A percentile compares a stretch with the other conserved stretches of the same genome.
Evolutionary conservation across 2,329 filamentous ascomycete species (phyloP).

Genomic region (Colletotrichum sublineola): DNA sequence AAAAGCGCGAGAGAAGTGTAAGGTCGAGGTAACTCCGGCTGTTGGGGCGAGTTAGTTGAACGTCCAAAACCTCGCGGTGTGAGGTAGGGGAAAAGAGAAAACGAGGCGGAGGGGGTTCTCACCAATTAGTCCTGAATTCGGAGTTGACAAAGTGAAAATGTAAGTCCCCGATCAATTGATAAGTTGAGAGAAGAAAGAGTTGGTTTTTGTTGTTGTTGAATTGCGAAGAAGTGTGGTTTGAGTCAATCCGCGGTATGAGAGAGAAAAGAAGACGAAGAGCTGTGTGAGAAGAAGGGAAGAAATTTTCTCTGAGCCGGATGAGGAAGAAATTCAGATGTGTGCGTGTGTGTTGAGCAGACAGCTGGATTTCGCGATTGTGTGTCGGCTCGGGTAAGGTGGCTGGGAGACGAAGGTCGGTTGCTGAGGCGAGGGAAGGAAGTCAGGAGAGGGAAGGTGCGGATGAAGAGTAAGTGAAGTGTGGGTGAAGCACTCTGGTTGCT

Average conservation of each 20-base stretch:
- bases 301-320: not conserved
- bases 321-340: slow-evolving; percentile 3
- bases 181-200: not conserved
- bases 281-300: slow-evolving; percentile 11
- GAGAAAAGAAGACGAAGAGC: not conserved
- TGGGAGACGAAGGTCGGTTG: not conserved
- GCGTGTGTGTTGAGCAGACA: not conserved
- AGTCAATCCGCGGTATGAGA: not conserved
- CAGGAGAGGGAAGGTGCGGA: slow-evolving; percentile 20
- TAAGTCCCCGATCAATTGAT: not conserved
- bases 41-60: not conserved
- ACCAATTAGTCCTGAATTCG: not conserved
- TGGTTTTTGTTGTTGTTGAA: not conserved
- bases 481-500: slow-evolving; percentile 11
- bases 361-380: slow-evolving; percentile 3
- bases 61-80: not conserved
- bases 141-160: not conserved
- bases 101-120: not conserved
- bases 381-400: slow-evolving; percentile 35
- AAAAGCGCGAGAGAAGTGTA: not conserved
- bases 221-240: not conserved
- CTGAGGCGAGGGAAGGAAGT: slow-evolving; percentile 18
- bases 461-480: slow-evolving; percentile 12
- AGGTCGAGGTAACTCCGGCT: slow-evolving; percentile 1
- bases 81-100: not conserved